Evolutionary conservation across 495 filamentous ascomycete genomes (phyloP).

Genomic region (Parachaetomium inaequale): DNA sequence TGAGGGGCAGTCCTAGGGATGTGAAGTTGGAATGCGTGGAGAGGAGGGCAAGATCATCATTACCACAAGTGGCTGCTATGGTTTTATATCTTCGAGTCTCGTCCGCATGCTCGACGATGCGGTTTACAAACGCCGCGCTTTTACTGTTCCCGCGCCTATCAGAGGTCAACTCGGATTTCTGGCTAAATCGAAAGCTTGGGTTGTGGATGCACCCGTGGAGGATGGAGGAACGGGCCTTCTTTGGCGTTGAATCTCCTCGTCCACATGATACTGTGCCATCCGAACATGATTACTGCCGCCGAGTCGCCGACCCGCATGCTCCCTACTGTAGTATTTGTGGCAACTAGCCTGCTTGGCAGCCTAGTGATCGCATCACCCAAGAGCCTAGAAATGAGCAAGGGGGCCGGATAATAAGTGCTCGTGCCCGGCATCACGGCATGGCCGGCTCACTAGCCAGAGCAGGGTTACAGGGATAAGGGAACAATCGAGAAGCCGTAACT

Average conservation of each 20-base stretch:
- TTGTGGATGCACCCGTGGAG: not conserved
- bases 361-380: not conserved
- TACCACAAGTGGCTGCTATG: not conserved
- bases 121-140: not conserved
- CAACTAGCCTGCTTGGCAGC: not conserved
- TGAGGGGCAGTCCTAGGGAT: not conserved
- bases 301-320: not conserved
- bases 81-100: slow-evolving; percentile 11
- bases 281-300: no score
- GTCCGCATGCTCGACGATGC: not conserved
- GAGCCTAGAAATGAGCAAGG: not conserved
- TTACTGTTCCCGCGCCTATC: not conserved
- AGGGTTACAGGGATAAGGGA: not conserved
- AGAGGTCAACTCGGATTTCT: not conserved
- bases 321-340: not conserved
- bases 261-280: not conserved
- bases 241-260: not conserved
- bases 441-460: not conserved
- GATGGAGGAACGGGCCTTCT: not conserved
- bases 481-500: not conserved
- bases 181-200: slow-evolving; percentile 15
- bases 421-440: not conserved
- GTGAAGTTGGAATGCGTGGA: not conserved
- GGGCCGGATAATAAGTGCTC: not conserved
- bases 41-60: not conserved